Evolutionary conservation across 352 stramenopile species (phyloP).

Genomic region (Globisporangium yorkense): DNA sequence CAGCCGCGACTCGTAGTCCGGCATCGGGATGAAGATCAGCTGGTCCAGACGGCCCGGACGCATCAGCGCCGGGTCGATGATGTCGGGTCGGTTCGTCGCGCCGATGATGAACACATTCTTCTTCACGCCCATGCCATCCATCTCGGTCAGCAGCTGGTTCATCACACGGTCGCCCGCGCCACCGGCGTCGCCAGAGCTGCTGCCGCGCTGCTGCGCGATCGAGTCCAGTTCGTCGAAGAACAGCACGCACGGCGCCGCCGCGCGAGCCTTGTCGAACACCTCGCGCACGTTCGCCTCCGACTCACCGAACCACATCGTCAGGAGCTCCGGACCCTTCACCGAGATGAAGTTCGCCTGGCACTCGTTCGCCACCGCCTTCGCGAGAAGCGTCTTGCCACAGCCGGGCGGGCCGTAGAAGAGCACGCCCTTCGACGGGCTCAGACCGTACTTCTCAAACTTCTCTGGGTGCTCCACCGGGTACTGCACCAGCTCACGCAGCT

Average conservation of each 20-base stretch:
- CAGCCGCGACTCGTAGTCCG: constrained; percentile 94
- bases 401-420: constrained; percentile 99
- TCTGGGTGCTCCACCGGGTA: constrained; percentile 99
- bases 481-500: constrained; percentile 99
- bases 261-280: constrained; percentile 98
- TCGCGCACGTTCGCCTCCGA: constrained; percentile 98
- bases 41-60: constrained; percentile 94
- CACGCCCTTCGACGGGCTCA: constrained; percentile 94
- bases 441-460: constrained; percentile 98
- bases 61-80: constrained; percentile 97
- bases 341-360: constrained; percentile 99
- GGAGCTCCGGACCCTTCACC: constrained; percentile 98
- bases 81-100: constrained; percentile 93
- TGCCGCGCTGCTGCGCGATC: constrained; percentile 97
- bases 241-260: constrained; percentile 96
- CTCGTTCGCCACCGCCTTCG: constrained; percentile 99
- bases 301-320: constrained; percentile 99
- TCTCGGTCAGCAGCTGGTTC: constrained; percentile 99
- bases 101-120: constrained; percentile 99
- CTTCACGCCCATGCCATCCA: constrained; percentile 98
- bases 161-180: constrained; percentile 99
- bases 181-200: constrained; percentile 92
- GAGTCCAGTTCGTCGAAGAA: constrained; percentile 99
- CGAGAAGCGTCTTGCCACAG: constrained; percentile 99
- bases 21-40: constrained; percentile 96